phyloP scores from a whole-genome alignment of 148 eudicot species.

The Linanthus parryae region DNA sequence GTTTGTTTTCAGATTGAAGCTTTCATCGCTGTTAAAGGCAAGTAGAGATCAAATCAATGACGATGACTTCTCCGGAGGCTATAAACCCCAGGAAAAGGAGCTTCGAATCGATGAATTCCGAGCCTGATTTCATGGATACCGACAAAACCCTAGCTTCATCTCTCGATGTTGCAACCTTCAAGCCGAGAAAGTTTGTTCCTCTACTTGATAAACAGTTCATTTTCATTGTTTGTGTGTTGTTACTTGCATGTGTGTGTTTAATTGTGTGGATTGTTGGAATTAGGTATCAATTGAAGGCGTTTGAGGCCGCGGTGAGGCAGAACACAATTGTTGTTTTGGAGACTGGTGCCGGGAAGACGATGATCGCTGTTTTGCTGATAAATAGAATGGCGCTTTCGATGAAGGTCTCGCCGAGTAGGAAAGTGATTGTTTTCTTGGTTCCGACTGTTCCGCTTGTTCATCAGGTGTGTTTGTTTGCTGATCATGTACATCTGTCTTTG shows the following conservation, averaged over 20 bases:
- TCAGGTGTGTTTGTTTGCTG: constrained; percentile 26
- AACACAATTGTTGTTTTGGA: constrained; percentile 55
- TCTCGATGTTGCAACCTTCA: no score
- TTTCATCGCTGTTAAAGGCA: no score
- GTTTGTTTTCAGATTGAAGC: no score
- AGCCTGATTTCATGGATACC: no score
- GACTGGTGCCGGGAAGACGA: constrained; percentile 41
- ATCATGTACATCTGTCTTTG: no score
- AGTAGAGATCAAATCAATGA: no score
- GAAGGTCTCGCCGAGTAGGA: constrained; percentile 13
- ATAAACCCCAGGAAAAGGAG: constrained; percentile 11
- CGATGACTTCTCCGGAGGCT: not conserved
- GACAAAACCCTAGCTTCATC: no score
- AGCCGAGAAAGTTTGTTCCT: no score
- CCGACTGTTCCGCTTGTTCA: constrained; percentile 59
- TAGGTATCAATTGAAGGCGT: constrained; percentile 42
- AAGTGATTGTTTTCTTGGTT: constrained; percentile 44
- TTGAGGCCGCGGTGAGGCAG: constrained; percentile 35
- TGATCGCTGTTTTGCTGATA: constrained; percentile 43
- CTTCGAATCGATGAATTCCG: constrained; percentile 10
- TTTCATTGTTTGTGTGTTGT: not conserved
- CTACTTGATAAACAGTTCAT: no score
- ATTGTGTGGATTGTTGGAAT: not conserved
- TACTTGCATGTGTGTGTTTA: not conserved
- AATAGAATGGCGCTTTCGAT: constrained; percentile 30